phyloP scores from a whole-genome alignment of 2,329 filamentous ascomycete genomes.

The Pezicula radicicola region DNA sequence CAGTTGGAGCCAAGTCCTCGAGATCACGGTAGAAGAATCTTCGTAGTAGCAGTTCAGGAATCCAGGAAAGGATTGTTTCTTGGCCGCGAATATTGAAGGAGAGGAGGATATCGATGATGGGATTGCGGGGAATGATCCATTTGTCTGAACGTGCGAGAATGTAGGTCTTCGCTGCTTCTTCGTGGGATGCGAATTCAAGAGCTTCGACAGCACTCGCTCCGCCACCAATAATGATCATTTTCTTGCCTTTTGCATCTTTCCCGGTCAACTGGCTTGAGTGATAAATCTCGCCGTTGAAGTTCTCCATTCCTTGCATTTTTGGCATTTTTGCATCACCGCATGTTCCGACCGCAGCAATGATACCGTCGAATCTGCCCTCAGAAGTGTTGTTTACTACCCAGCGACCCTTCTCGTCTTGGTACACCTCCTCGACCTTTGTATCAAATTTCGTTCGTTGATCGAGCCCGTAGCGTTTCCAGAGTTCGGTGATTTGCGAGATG shows the following conservation, averaged over 20 bases:
- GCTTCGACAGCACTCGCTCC: constrained; percentile 81
- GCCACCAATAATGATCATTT: constrained; percentile 72
- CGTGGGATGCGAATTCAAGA: constrained; percentile 71
- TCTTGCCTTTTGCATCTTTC: constrained; percentile 70
- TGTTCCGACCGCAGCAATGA: constrained; percentile 76
- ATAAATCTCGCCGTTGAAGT: constrained; percentile 68
- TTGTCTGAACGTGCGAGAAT: constrained; percentile 78
- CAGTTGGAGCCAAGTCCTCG: constrained; percentile 65
- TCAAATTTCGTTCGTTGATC: constrained; percentile 70
- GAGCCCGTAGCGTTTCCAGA: constrained; percentile 75
- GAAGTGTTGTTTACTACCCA: constrained; percentile 76
- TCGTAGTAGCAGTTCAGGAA: constrained; percentile 72
- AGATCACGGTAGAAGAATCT: constrained; percentile 83
- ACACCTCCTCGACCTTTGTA: constrained; percentile 65
- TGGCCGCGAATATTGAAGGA: constrained; percentile 77
- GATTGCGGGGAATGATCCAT: constrained; percentile 83
- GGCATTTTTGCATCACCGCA: constrained; percentile 78
- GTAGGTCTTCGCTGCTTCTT: constrained; percentile 64
- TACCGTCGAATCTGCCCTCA: constrained; percentile 72
- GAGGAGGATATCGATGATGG: constrained; percentile 69
- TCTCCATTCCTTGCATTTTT: constrained; percentile 64
- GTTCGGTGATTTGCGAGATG: constrained; percentile 62
- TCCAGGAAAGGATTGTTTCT: constrained; percentile 72
- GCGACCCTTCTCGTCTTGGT: constrained; percentile 62
- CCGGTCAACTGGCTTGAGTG: constrained; percentile 76